Evolutionary conservation across 2,329 filamentous ascomycete species (phyloP).

Genomic region (Pyricularia grisea): DNA sequence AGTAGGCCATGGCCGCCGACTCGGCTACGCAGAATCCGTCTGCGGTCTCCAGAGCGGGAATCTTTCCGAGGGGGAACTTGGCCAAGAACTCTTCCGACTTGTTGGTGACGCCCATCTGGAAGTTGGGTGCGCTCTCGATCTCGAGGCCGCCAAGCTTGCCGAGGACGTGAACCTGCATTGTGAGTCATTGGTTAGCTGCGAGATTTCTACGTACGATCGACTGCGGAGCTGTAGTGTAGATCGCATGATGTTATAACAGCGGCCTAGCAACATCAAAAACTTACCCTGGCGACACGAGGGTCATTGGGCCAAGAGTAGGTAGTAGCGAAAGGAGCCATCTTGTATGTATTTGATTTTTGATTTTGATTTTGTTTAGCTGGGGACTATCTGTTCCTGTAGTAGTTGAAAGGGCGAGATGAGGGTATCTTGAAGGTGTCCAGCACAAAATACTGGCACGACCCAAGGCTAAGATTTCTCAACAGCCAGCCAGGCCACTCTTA

Average conservation of each 20-base stretch:
- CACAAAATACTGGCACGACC: neutral
- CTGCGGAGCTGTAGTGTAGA: neutral
- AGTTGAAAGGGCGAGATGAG: neutral
- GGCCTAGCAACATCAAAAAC: conserved; percentile 6
- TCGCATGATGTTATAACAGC: neutral
- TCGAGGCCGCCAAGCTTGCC: conserved; percentile 29
- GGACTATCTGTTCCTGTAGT: too few relatives aligned
- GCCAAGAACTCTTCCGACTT: conserved; percentile 31
- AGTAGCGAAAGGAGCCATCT: conserved; percentile 29
- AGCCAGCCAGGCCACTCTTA: neutral
- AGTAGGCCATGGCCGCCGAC: conserved; percentile 35
- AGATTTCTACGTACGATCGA: neutral
- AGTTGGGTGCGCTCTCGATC: conserved; percentile 21
- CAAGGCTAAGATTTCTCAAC: neutral
- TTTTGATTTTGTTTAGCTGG: too few relatives aligned
- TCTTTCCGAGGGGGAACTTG: conserved; percentile 43
- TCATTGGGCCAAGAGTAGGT: conserved; percentile 27
- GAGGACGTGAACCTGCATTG: conserved; percentile 20
- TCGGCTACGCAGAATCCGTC: conserved; percentile 37
- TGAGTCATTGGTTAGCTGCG: neutral
- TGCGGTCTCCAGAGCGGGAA: conserved; percentile 35
- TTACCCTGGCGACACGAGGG: conserved; percentile 25
- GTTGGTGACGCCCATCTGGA: conserved; percentile 31
- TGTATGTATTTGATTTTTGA: conserved; percentile 4
- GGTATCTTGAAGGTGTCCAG: neutral